These are phyloP conservation scores for Gossypium schwendimanii DNA, from an alignment of 441 rosid genomes.

Conservation along the genomic window DNA sequence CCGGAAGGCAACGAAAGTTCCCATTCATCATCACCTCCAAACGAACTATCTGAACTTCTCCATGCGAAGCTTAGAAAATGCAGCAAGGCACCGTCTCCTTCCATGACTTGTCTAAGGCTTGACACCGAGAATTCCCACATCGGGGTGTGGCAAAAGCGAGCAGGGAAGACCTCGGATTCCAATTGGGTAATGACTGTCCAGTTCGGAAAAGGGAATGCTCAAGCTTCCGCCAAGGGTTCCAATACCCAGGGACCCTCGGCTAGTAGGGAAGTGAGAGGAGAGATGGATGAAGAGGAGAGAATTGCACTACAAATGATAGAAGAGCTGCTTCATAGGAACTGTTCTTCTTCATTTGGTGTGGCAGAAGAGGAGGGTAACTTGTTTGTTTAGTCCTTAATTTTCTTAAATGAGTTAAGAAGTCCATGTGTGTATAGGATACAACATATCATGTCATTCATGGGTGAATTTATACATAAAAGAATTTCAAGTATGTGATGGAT, in stretches of 20 bases:
- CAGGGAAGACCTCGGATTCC: slow-evolving; percentile 53
- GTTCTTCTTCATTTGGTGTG: slow-evolving; percentile 29
- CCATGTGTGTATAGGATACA: not conserved
- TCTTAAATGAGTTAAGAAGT: not conserved
- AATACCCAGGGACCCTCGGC: not conserved
- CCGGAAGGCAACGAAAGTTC: slow-evolving; percentile 12
- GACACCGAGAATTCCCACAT: slow-evolving; percentile 68
- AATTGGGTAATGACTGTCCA: slow-evolving; percentile 79
- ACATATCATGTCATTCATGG: not conserved
- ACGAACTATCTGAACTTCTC: slow-evolving; percentile 35
- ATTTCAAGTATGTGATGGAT: not conserved
- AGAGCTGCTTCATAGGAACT: slow-evolving; percentile 55
- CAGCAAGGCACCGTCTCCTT: slow-evolving; percentile 66
- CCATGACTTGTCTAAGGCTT: slow-evolving; percentile 78
- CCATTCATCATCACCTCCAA: slow-evolving; percentile 34
- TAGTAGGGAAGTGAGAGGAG: not conserved
- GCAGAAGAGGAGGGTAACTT: slow-evolving; percentile 13
- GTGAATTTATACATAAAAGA: not conserved
- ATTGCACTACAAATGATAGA: slow-evolving; percentile 83
- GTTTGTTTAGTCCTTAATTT: not conserved
- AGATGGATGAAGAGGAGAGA: slow-evolving; percentile 53
- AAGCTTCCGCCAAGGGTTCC: slow-evolving; percentile 7
- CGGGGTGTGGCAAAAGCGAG: slow-evolving; percentile 88
- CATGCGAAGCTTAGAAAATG: slow-evolving; percentile 55
- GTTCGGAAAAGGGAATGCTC: slow-evolving; percentile 29